These are phyloP conservation scores for Mucor saturninus DNA, from an alignment of 371 early-diverging fungal species.

Conservation along the genomic window DNA sequence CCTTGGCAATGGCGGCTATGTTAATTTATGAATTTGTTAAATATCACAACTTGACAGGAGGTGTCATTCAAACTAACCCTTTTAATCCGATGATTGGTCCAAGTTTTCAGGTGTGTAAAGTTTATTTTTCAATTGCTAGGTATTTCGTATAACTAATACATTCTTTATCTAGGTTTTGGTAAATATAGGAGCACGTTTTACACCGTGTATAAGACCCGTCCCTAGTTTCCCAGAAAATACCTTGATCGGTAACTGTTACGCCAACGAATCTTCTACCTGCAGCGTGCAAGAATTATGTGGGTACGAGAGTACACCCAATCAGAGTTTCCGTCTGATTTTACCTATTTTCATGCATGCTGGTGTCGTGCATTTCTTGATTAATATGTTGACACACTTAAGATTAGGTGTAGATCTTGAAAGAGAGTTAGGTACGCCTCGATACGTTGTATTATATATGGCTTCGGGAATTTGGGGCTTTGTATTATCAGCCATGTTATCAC, in stretches of 20 bases:
- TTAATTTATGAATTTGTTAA: constrained; percentile 60
- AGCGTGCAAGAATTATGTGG: constrained; percentile 61
- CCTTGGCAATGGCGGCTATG: constrained; percentile 57
- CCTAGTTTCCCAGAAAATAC: constrained; percentile 33
- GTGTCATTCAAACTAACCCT: constrained; percentile 55
- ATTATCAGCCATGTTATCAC: constrained; percentile 75
- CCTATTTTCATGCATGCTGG: constrained; percentile 93
- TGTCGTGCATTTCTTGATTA: constrained; percentile 77
- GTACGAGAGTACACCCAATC: constrained; percentile 62
- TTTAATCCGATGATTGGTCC: constrained; percentile 73
- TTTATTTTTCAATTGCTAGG: no score
- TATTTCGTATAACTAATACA: no score
- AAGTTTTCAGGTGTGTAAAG: constrained; percentile 46
- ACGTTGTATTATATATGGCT: constrained; percentile 74
- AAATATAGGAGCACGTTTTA: constrained; percentile 62
- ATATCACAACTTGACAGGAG: constrained; percentile 58
- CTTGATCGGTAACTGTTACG: constrained; percentile 31
- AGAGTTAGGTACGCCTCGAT: constrained; percentile 76
- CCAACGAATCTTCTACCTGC: constrained; percentile 38
- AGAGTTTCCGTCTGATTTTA: constrained; percentile 81
- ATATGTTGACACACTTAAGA: constrained; percentile 74
- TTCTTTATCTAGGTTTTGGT: constrained; percentile 44
- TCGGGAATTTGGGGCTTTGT: constrained; percentile 84
- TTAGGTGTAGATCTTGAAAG: constrained; percentile 77
- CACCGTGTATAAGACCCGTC: constrained; percentile 63